Evolutionary conservation across 306 rosid species (phyloP).

Genomic region (Vachellia pachyceras): DNA sequence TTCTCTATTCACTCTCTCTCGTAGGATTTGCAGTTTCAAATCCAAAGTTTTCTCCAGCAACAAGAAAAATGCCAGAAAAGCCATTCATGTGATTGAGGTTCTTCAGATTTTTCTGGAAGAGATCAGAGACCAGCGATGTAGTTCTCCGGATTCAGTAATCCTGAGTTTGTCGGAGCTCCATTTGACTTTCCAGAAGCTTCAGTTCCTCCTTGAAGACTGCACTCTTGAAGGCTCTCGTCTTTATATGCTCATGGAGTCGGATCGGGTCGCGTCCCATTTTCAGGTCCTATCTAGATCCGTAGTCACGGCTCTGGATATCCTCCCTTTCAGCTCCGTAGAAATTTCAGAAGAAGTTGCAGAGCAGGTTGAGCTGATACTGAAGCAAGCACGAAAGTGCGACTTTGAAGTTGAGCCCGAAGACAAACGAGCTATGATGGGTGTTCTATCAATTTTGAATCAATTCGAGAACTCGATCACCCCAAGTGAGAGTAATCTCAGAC

Average conservation of each 20-base stretch:
- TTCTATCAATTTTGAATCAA: conserved; percentile 45
- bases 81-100: conserved; percentile 51
- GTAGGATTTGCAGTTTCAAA: conserved; percentile 45
- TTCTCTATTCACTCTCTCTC: conserved; percentile 53
- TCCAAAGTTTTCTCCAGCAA: conserved; percentile 52
- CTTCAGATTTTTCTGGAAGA: conserved; percentile 67
- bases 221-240: conserved; percentile 63
- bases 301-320: conserved; percentile 64
- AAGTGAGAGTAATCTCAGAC: conserved; percentile 44
- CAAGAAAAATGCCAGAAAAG: conserved; percentile 52
- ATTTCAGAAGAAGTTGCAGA: conserved; percentile 54
- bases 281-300: conserved; percentile 57
- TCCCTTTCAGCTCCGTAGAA: conserved; percentile 44
- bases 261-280: conserved; percentile 53
- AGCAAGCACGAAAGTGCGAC: conserved; percentile 54
- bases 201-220: conserved; percentile 61
- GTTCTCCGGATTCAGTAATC: conserved; percentile 41
- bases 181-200: conserved; percentile 67
- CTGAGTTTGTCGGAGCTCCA: conserved; percentile 73
- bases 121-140: conserved; percentile 33
- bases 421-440: conserved; percentile 39
- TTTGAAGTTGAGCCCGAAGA: conserved; percentile 64
- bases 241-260: conserved; percentile 65
- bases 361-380: conserved; percentile 54
- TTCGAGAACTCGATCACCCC: conserved; percentile 59